Evolutionary conservation across 768 basidiomycete genomes (phyloP), one percentile per base, ranked within the genome.

Genomic region (Podaxis rugospora): DNA sequence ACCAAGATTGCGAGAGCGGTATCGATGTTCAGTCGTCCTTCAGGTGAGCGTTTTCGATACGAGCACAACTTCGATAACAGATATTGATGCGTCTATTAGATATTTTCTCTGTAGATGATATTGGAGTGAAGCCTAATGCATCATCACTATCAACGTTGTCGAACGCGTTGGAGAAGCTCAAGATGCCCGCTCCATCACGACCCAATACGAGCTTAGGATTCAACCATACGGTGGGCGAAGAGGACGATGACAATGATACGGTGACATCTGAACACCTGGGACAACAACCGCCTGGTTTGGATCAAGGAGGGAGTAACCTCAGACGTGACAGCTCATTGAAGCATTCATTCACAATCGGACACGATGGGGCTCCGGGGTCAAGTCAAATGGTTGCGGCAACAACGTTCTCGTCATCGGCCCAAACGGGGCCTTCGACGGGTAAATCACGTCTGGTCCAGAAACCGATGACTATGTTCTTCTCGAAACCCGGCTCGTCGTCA

Each of bases 121-220:
- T 66, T 13, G 61, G 60, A 28, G 66, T 70, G 10, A 72, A 69
- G 2, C 54, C 74, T 1, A 39, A 21, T 21, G 67, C 67, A 14
- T 81, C 83, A 3, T 82, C 87, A 0, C 70, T 92, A n/a, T 83
- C 84, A 4, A 88, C 80, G 4, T 75, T 92, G 13, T 83, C 87
- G 7, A 80, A 78, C 63, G 90, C 90, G 2, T 73, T 92, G 27
- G 85, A 90, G 67, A 88, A 86, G 66, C 76, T 92, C n/a, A 78
- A 79, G 27, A 81, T 83, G 70, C 88, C 86, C 0, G 80, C 86
- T 1, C 89, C 88, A 2, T 78, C 77, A 23, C 71, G 88, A 44
- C 88, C 90, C 1, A 88, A 81, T 57, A 88, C 88, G 2, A 89
- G 85, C 59, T 72, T 90, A 75, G 90, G 88, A 35, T 89, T 90